Evolutionary conservation across 441 rosid species (phyloP), one percentile per base, ranked within the genome.

Genomic region (Eruca vesicaria): DNA sequence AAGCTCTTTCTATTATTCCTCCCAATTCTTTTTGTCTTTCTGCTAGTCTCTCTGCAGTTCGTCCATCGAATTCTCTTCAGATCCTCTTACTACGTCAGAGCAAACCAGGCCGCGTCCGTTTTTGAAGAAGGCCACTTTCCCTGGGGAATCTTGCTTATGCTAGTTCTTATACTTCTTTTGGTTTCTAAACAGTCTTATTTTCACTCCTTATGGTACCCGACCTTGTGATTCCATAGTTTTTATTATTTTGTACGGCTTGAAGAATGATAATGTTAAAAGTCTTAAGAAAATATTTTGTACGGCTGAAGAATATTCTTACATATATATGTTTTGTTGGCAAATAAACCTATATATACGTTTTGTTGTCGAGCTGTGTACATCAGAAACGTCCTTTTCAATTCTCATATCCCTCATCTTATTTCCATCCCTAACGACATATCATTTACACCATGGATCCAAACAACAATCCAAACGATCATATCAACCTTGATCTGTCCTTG

Each of bases 171-270:
- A 64, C 84, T 90, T 76, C 20, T 90, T 55, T 73, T 91, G 82
- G 83, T 87, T 21, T 86, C 87, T 71, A 85, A 81, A 73, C 97
- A 84, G 73, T 86, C 97, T 0, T 83, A 84, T 28, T 77, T 90
- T 53, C 59, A 53, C n/a, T 53, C 59, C 59, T 53, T 53, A 53
- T 53, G 59, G 59, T 53, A 53, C 59, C 59, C 29, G 7, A 53
- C n/a, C n/a, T 53, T 20, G 20, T 53, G 59, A 53, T 53, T 53
- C 29, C n/a, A 20, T 53, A n/a, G 28, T 53, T 53, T 53, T n/a
- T 53, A n/a, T 20, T 20, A 53, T 43, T 43, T 43, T n/a, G n/a
- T n/a, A 43, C 50, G 8, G 8, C 1, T n/a, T 50, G 8, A 7
- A 50, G 9, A 19, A 50, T 50, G 50, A 43, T 43, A 43, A 43